Evolutionary conservation across 2,329 filamentous ascomycete genomes (phyloP).

Genomic region (Fusarium tjaetaba): DNA sequence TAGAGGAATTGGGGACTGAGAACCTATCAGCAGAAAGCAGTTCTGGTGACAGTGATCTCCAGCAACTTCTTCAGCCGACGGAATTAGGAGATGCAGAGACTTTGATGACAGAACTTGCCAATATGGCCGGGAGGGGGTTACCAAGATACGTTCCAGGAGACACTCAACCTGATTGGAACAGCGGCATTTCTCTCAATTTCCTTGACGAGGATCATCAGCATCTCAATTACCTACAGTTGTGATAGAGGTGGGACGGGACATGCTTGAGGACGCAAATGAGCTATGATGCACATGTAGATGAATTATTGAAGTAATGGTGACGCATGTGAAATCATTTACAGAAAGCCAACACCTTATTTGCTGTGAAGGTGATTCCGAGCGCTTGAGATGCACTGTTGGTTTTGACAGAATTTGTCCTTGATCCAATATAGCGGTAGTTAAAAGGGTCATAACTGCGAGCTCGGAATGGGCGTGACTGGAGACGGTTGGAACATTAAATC

Average conservation of each 20-base stretch:
- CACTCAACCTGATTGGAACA: background rate
- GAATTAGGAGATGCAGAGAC: background rate
- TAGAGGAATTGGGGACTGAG: background rate
- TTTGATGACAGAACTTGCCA: background rate
- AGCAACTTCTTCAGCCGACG: background rate
- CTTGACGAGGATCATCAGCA: background rate
- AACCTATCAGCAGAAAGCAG: background rate
- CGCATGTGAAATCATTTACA: too few relatives aligned
- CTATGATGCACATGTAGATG: too few relatives aligned
- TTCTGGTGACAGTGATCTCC: background rate
- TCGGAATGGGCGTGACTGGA: accelerated
- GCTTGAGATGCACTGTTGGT: accelerated
- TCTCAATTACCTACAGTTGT: background rate
- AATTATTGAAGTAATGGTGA: background rate
- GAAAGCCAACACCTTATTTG: too few relatives aligned
- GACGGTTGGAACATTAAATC: background rate
- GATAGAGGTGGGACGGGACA: background rate
- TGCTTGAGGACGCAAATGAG: background rate
- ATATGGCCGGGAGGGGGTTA: background rate
- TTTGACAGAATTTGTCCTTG: background rate
- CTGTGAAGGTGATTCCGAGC: too few relatives aligned
- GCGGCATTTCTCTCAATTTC: background rate
- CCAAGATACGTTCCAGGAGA: background rate
- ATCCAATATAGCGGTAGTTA: accelerated
- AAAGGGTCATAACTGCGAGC: background rate